Base-by-base conservation (phyloP, 2,329 filamentous ascomycete genomes). In the Colletotrichum endophyticum region DNA sequence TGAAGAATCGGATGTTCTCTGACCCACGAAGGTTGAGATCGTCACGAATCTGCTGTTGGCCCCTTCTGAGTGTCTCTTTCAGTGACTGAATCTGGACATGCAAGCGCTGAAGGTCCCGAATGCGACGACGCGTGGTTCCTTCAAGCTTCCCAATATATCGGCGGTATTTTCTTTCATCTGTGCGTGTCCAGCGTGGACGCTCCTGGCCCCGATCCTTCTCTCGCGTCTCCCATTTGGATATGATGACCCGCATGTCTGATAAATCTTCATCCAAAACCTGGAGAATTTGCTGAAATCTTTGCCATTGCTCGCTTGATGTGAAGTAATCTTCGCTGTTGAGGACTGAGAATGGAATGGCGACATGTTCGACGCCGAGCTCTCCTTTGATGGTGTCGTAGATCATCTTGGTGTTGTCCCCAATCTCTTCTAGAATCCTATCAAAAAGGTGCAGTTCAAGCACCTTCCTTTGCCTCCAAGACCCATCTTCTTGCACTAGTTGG, bases 1-100 rank as follows among this genome's bases (percentile, higher is more conserved):
- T 85, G 70, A 85, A 84, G 56, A 81, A 78, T 0, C 79, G 80
- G 61, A 84, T 80, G 62, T 84, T 81, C 59, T 83, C 79, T 1
- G 80, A 79, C 2, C 77, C 66, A 13, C 71, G 62, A 16, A 78
- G 49, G 12, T 73, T 62, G 5, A 78, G 64, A 19, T 79, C 77
- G 13, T 77, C 53, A 5, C 78, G 73, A 3, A 71, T 66, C 7
- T 77, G 78, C 6, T 75, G 73, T 0, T 49, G 34, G 6, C n/a
- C 44, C 1, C 19, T 3, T 12, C 15, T 66, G 0, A 66, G 4
- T 3, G 34, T 49, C 16, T 66, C 63, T 13, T 49, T 66, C 0
- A 66, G 6, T 27, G 39, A 49, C 11, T 34, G 34, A 9, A 66
- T 66, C 3, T 66, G 39, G 2, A 11, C 39, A 8, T 49, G 44